Evolutionary conservation across 2,329 filamentous ascomycete species (phyloP).

Genomic region (Cladosporium velox): DNA sequence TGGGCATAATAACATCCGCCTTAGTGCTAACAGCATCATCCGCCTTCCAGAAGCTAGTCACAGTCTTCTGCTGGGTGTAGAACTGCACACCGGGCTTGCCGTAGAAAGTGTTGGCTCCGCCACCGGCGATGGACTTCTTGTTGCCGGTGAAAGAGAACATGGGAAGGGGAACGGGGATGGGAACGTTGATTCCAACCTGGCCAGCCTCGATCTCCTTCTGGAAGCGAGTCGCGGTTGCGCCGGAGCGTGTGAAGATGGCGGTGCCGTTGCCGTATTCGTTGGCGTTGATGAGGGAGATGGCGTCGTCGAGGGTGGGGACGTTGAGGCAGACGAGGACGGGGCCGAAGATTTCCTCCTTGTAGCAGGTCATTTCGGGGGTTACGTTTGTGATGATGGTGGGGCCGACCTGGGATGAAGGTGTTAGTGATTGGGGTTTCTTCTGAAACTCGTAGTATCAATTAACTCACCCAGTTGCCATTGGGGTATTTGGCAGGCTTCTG

Average conservation of each 20-base stretch:
- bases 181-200: conserved; percentile 83
- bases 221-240: conserved; percentile 75
- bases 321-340: conserved; percentile 81
- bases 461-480: conserved; percentile 72
- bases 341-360: conserved; percentile 82
- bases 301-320: conserved; percentile 75
- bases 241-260: conserved; percentile 80
- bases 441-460: background rate
- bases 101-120: conserved; percentile 92
- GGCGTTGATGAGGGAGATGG: conserved; percentile 76
- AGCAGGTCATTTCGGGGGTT: conserved; percentile 78
- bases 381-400: conserved; percentile 83
- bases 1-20: conserved; percentile 88
- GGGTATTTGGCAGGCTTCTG: conserved; percentile 76
- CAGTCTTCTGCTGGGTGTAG: conserved; percentile 97
- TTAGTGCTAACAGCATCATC: conserved; percentile 83
- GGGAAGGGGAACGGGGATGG: conserved; percentile 62
- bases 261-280: conserved; percentile 88
- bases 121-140: conserved; percentile 87
- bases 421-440: conserved; percentile 25
- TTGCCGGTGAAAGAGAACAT: conserved; percentile 57
- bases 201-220: conserved; percentile 80
- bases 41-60: conserved; percentile 85
- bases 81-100: conserved; percentile 90
- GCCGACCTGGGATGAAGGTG: conserved; percentile 56